Conservation (phyloP, 345 rosid genomes). For the Eucalyptus sp. region DNA sequence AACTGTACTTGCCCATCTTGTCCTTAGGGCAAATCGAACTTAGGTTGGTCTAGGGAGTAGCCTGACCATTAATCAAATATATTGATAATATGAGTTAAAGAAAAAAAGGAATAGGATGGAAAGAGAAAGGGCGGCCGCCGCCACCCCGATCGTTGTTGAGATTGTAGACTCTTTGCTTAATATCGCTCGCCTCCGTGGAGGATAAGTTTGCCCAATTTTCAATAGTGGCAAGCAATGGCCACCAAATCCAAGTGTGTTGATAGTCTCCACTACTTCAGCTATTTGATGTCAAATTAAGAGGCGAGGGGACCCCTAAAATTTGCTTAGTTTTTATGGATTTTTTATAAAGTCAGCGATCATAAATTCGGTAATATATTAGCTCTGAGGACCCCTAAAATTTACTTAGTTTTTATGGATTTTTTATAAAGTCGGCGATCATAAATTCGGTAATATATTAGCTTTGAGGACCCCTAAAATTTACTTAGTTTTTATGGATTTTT, state of each 20-base stretch:
- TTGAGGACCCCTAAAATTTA: not conserved
- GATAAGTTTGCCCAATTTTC: not conserved
- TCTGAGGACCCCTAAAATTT: not conserved
- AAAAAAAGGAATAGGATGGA: no score
- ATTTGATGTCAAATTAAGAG: not conserved
- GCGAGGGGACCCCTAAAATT: not conserved
- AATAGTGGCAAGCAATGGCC: not conserved
- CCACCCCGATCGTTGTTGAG: not conserved
- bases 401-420: not conserved
- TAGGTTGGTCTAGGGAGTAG: not conserved
- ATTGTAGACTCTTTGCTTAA: not conserved
- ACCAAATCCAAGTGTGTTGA: not conserved
- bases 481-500: not conserved
- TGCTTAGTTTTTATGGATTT: not conserved
- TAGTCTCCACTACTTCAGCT: not conserved
- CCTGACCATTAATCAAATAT: not conserved
- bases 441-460: accelerated
- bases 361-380: accelerated
- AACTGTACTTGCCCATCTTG: not conserved
- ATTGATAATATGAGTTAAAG: not conserved
- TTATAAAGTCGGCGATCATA: not conserved
- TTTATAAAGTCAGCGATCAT: not conserved
- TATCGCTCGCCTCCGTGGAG: not conserved
- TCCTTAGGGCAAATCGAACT: not conserved
- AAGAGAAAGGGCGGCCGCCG: not conserved